Evolutionary conservation across 2,329 filamentous ascomycete genomes (phyloP).

Genomic region (Scleromitrula shiraiana): DNA sequence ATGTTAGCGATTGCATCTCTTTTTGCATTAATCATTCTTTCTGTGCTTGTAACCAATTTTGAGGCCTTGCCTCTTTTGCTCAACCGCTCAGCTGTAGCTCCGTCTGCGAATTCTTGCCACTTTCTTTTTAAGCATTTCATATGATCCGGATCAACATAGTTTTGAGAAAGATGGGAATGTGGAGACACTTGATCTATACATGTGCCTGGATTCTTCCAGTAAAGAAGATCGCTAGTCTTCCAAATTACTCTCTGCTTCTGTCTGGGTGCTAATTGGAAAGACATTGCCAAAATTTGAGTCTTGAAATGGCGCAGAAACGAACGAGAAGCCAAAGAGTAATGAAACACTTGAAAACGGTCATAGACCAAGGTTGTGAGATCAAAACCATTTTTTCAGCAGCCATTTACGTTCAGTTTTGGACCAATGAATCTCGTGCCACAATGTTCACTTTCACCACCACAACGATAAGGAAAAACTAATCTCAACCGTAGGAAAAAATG

Average conservation of each 20-base stretch:
- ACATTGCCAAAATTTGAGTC: too few relatives aligned
- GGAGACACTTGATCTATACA: not conserved
- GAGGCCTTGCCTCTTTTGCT: not conserved
- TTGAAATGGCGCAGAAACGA: too few relatives aligned
- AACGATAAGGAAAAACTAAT: not conserved
- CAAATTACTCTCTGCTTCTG: too few relatives aligned
- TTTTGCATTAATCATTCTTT: not conserved
- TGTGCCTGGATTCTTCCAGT: not conserved
- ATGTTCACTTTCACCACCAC: not conserved
- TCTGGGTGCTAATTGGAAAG: too few relatives aligned
- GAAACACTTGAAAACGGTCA: too few relatives aligned
- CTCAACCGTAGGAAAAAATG: not conserved
- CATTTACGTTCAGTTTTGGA: not conserved
- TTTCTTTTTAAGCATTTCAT: not conserved
- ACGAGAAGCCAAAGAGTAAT: too few relatives aligned
- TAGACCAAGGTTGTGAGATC: too few relatives aligned
- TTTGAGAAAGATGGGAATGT: not conserved
- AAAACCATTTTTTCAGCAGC: too few relatives aligned
- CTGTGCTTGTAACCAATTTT: not conserved
- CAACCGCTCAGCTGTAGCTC: not conserved
- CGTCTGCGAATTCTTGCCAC: not conserved
- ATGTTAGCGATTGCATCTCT: not conserved
- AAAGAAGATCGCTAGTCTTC: too few relatives aligned
- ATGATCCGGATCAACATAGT: not conserved
- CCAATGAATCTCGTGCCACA: not conserved